Percentiles rank a stretch among this genome's conserved stretches.
Evolutionary conservation across 2,329 filamentous ascomycete genomes (phyloP).

Genomic region (Diaporthe amygdali): DNA sequence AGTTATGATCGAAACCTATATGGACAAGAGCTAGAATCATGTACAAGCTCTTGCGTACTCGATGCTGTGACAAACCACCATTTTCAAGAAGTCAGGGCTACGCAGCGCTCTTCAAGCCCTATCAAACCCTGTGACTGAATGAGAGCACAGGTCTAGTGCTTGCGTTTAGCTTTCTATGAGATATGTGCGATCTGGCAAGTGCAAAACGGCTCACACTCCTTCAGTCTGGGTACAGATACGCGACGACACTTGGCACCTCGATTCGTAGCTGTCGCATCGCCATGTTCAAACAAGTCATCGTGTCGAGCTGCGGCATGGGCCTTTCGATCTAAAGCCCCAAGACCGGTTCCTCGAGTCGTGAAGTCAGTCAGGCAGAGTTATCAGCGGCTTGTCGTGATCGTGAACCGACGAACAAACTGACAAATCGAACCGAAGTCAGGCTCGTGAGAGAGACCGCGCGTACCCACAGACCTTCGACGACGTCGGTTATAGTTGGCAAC

Average conservation of each 20-base stretch:
- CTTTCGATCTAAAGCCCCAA: background rate
- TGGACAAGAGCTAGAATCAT: background rate
- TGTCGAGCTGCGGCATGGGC: background rate
- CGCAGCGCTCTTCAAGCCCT: no score
- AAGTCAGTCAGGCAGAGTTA: background rate
- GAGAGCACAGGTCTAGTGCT: background rate
- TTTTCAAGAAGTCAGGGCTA: background rate
- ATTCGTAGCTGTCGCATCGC: background rate
- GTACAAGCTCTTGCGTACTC: background rate
- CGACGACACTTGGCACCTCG: background rate
- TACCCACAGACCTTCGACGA: conserved; percentile 5
- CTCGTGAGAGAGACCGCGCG: background rate
- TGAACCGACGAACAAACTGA: background rate
- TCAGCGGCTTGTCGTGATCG: background rate
- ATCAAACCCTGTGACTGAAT: background rate
- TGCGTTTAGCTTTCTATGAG: background rate
- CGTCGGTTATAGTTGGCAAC: background rate
- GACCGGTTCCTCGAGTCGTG: background rate
- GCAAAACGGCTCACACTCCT: background rate
- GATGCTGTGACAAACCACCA: background rate
- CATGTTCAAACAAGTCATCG: background rate
- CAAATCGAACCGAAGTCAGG: background rate
- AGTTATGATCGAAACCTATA: conserved; percentile 34
- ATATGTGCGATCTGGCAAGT: background rate
- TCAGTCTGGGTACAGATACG: background rate